Evolutionary conservation across 108 stramenopile genomes (phyloP).

Genomic region (Nannochloropsis oceanica): DNA sequence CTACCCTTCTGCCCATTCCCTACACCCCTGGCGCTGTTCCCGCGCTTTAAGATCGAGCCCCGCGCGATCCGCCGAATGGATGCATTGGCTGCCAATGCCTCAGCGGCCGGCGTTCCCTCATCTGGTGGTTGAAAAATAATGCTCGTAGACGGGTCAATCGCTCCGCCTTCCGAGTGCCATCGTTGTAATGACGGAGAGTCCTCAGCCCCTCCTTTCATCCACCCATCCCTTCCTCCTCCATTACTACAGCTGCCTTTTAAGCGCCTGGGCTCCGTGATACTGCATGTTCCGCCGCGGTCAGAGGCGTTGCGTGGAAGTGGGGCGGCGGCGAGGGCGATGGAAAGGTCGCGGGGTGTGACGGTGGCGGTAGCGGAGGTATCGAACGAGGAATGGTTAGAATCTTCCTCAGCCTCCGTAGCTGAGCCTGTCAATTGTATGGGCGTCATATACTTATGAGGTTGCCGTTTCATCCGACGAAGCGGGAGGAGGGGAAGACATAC

Average conservation of each 20-base stretch:
- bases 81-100: background rate
- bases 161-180: background rate
- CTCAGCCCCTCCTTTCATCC: background rate
- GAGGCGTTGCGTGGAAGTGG: background rate
- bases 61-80: background rate
- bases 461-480: no score
- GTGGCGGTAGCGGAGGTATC: background rate
- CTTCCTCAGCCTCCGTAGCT: background rate
- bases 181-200: background rate
- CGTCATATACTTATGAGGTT: no score
- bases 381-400: background rate
- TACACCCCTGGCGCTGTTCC: background rate
- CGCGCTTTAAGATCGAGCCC: background rate
- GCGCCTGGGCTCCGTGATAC: no score
- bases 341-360: background rate
- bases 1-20: background rate
- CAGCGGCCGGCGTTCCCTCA: background rate
- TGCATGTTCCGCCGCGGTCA: no score
- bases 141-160: background rate
- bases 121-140: background rate
- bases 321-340: background rate
- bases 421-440: background rate
- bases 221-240: background rate
- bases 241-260: background rate
- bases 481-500: no score